phyloP scores from a whole-genome alignment of 768 basidiomycete species.

The Gloeopeniophorella convolvens region DNA sequence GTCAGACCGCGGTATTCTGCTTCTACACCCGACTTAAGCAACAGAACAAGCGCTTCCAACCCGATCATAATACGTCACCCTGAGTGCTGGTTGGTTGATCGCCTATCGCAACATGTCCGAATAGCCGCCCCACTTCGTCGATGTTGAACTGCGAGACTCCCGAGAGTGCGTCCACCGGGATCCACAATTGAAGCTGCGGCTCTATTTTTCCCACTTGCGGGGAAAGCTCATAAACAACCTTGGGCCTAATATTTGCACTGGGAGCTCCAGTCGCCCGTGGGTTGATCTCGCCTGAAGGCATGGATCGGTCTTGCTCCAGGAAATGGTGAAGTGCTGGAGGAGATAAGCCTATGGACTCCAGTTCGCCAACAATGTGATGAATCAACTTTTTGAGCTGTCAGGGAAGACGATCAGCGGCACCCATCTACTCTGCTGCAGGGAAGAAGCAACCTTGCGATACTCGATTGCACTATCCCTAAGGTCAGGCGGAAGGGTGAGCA shows the following conservation, averaged over 20 bases:
- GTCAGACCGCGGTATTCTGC: neutral
- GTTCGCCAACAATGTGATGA: slow-evolving; percentile 72
- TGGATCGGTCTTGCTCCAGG: slow-evolving; percentile 12
- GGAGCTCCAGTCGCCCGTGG: slow-evolving; percentile 20
- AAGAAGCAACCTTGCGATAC: slow-evolving; percentile 59
- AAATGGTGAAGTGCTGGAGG: slow-evolving; percentile 27
- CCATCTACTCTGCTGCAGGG: neutral
- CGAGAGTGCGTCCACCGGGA: too few relatives aligned
- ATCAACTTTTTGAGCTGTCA: slow-evolving; percentile 84
- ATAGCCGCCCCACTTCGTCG: too few relatives aligned
- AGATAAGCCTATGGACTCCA: slow-evolving; percentile 50
- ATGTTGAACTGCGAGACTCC: too few relatives aligned
- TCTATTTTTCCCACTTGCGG: slow-evolving; percentile 42
- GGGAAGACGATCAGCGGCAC: neutral
- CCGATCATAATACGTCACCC: too few relatives aligned
- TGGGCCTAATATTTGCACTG: too few relatives aligned
- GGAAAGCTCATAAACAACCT: slow-evolving; percentile 53
- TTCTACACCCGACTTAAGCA: neutral
- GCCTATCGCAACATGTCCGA: too few relatives aligned
- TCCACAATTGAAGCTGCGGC: slow-evolving; percentile 50
- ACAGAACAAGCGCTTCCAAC: too few relatives aligned
- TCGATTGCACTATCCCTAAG: slow-evolving; percentile 74
- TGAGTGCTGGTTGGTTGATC: too few relatives aligned
- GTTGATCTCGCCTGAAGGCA: slow-evolving; percentile 21
- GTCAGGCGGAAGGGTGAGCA: slow-evolving; percentile 66